Conservation (phyloP, 768 basidiomycete species). For the Pleurotus tuber-regium region DNA sequence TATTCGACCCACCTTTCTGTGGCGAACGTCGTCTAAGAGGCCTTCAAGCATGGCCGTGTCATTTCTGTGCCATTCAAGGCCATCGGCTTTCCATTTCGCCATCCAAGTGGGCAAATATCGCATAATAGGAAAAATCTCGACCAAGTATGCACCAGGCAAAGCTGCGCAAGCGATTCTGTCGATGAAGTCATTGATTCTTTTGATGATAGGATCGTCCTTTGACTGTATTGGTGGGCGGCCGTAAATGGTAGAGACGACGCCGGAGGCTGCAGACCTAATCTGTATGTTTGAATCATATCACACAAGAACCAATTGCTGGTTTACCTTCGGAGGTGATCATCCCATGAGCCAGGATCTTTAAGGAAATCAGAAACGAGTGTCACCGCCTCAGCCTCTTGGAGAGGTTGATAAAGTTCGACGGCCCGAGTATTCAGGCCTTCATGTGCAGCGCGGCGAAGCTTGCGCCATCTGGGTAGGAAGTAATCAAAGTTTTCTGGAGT, state of each 20-base stretch:
- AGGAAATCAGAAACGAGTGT: conserved; percentile 8
- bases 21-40: conserved; percentile 13
- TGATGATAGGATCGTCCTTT: conserved; percentile 14
- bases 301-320: neutral
- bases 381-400: conserved; percentile 11
- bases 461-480: conserved; percentile 31
- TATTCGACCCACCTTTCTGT: neutral
- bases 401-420: conserved; percentile 2
- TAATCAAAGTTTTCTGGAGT: too few relatives aligned
- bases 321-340: conserved; percentile 21
- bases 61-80: conserved; percentile 17
- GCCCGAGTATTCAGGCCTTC: conserved; percentile 15
- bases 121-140: conserved; percentile 34
- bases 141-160: conserved; percentile 33
- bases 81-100: conserved; percentile 28
- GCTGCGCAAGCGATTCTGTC: conserved; percentile 27
- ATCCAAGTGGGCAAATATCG: conserved; percentile 24
- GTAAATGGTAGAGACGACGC: conserved; percentile 15
- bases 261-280: conserved; percentile 14
- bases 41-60: conserved; percentile 23
- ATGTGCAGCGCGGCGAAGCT: conserved; percentile 26
- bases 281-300: neutral
- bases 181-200: conserved; percentile 17
- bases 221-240: conserved; percentile 12
- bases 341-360: conserved; percentile 17